These are phyloP conservation scores for Syzygium aromaticum DNA, from an alignment of 345 rosid genomes.

Conservation along the genomic window DNA sequence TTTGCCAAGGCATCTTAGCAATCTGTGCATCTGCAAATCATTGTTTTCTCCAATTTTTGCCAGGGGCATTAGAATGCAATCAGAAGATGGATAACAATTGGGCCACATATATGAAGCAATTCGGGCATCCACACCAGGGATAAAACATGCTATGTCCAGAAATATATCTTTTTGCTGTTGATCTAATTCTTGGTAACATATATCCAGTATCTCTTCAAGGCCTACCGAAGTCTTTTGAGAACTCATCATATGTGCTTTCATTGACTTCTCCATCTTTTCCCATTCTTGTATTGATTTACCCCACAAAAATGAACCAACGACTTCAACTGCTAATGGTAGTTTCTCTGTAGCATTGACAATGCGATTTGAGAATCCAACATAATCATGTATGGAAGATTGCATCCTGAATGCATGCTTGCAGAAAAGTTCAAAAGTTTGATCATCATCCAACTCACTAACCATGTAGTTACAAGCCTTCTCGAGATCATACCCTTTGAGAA, in stretches of 20 bases:
- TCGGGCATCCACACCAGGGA: not conserved
- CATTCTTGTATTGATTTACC: not conserved
- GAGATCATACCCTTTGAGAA: not conserved
- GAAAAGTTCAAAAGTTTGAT: not conserved
- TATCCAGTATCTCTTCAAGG: not conserved
- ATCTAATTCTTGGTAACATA: not conserved
- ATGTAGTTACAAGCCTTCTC: rapidly evolving
- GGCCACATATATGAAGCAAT: not conserved
- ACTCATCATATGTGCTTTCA: not conserved
- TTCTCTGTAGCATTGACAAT: not conserved
- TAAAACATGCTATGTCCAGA: not conserved
- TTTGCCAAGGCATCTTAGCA: not conserved
- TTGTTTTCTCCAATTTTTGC: not conserved
- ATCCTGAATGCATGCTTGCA: not conserved
- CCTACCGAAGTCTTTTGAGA: not conserved
- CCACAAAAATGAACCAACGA: not conserved
- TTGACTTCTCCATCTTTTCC: not conserved
- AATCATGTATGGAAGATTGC: not conserved
- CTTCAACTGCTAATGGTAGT: not conserved
- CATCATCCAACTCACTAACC: not conserved
- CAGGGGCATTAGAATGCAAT: not conserved
- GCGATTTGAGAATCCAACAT: not conserved
- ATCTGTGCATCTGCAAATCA: not conserved
- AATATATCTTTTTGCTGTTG: not conserved
- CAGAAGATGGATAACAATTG: not conserved